A percentile compares a stretch with the other conserved stretches of the same genome.
These are phyloP conservation scores for Pilasporangium apinafurcum DNA, from an alignment of 352 stramenopile genomes.

Conservation along the genomic window DNA sequence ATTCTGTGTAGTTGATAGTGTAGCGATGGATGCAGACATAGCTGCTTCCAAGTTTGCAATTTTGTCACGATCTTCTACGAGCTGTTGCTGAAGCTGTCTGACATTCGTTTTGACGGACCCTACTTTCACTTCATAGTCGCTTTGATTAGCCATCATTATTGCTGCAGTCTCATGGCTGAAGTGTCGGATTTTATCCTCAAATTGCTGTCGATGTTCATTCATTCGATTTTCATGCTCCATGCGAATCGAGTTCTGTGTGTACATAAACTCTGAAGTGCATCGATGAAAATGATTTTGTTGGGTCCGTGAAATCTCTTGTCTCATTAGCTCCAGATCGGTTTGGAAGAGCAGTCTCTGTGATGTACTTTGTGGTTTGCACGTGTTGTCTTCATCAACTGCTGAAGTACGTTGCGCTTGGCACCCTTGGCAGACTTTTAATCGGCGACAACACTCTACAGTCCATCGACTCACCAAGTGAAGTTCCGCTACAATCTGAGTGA, in stretches of 20 bases:
- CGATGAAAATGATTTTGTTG: constrained; percentile 19
- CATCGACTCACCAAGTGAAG: constrained; percentile 41
- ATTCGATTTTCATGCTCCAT: constrained; percentile 16
- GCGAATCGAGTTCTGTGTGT: constrained; percentile 18
- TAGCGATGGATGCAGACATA: constrained; percentile 1
- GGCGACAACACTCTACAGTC: constrained; percentile 12
- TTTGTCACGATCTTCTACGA: constrained; percentile 9
- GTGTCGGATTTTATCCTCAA: constrained; percentile 27
- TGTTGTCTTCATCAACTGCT: no score
- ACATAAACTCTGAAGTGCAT: constrained; percentile 21
- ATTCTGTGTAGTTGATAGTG: constrained; percentile 1
- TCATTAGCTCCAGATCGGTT: constrained; percentile 28
- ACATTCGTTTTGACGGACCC: no score
- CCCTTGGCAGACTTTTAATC: constrained; percentile 2
- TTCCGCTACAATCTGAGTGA: constrained; percentile 46
- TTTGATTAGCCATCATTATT: constrained; percentile 13
- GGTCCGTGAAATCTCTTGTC: constrained; percentile 14
- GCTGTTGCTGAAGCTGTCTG: constrained; percentile 18
- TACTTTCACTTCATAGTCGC: constrained; percentile 11
- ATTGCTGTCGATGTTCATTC: constrained; percentile 12
- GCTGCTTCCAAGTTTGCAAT: constrained; percentile 17
- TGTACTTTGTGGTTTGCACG: background rate
- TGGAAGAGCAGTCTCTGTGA: constrained; percentile 15
- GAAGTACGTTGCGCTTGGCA: background rate
- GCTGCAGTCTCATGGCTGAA: constrained; percentile 18